Conservation (phyloP, 2,329 filamentous ascomycete genomes). For the Pestalotiopsis sp. region DNA sequence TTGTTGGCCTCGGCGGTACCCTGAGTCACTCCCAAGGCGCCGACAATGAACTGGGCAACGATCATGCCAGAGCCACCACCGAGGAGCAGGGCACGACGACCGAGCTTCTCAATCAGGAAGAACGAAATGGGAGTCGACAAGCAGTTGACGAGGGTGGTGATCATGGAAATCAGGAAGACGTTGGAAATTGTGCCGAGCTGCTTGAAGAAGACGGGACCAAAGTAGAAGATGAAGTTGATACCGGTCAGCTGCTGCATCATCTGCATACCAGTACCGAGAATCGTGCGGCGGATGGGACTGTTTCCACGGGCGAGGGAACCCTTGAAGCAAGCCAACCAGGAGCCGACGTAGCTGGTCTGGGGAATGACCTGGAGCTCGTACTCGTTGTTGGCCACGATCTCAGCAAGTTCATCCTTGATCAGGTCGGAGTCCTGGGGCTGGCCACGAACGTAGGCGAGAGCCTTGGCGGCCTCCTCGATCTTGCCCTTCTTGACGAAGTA, state of each 20-base stretch:
- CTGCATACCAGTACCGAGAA: slow-evolving; percentile 59
- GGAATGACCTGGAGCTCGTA: slow-evolving; percentile 67
- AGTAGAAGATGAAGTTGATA: slow-evolving; percentile 94
- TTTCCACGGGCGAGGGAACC: slow-evolving; percentile 58
- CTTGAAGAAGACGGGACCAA: slow-evolving; percentile 83
- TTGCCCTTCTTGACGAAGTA: slow-evolving; percentile 71
- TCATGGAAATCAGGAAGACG: slow-evolving; percentile 80
- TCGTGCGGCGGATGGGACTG: slow-evolving; percentile 60
- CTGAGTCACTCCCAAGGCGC: slow-evolving; percentile 63
- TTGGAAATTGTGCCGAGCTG: slow-evolving; percentile 75
- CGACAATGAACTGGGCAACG: slow-evolving; percentile 84
- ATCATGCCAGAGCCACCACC: slow-evolving; percentile 82
- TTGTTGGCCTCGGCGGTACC: slow-evolving; percentile 50
- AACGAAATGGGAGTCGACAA: slow-evolving; percentile 85
- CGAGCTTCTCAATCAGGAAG: slow-evolving; percentile 80
- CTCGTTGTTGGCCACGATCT: slow-evolving; percentile 75
- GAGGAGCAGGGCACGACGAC: slow-evolving; percentile 80
- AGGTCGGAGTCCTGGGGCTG: slow-evolving; percentile 66
- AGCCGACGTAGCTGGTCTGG: slow-evolving; percentile 55
- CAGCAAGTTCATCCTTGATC: slow-evolving; percentile 70
- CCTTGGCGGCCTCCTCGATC: slow-evolving; percentile 59
- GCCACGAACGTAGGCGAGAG: slow-evolving; percentile 64
- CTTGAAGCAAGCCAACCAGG: slow-evolving; percentile 63
- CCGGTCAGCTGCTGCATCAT: slow-evolving; percentile 62
- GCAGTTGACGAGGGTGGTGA: slow-evolving; percentile 89